Base-by-base conservation (phyloP, 257 asterid genomes). In the Catharanthus roseus region DNA sequence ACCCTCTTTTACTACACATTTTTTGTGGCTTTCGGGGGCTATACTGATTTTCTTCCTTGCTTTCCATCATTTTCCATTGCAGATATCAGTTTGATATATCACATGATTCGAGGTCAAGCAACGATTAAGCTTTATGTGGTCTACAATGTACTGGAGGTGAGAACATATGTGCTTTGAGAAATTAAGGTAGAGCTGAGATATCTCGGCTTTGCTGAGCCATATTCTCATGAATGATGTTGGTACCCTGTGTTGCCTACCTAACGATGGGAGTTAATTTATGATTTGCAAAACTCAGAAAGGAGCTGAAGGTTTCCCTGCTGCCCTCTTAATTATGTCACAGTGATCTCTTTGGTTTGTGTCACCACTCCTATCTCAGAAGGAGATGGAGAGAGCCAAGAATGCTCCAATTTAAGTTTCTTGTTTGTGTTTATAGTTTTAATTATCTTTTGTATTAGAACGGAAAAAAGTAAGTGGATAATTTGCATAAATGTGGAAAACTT, bases 51-150 rank as follows among this genome's bases (percentile, higher is more conserved):
- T 47, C 31, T 47, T 50, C 16, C n/a, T 65, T 74, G 56, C 41
- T 45, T 28, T 65, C n/a, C 29, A 41, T 63, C 50, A 54, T 75
- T 79, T 80, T 23, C 72, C 76, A 28, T 51, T 67, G 64, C 89
- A 95, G 99, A 95, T 86, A 91, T 91, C 83, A 95, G 99, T 86
- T 83, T 89, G 78, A 95, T 95, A 79, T 95, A 95, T 84, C 99
- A 95, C 89, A 95, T 95, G 97, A 91, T 95, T 78, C 99, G 99
- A 56, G 99, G 99, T 71, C 99, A 95, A 87, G 96, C 93, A 77
- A 86, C 90, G 70, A 85, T 95, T 71, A 95, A 95, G 79, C 95
- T 95, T 73, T 95, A 91, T 34, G 99, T 95, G 79, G 97, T 95
- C 66, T 95, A 95, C 96, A 95, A 95, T 67, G 89, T 95, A 71